Base-by-base conservation (phyloP, 805 yeast species). In the Saturnispora mendoncae region DNA sequence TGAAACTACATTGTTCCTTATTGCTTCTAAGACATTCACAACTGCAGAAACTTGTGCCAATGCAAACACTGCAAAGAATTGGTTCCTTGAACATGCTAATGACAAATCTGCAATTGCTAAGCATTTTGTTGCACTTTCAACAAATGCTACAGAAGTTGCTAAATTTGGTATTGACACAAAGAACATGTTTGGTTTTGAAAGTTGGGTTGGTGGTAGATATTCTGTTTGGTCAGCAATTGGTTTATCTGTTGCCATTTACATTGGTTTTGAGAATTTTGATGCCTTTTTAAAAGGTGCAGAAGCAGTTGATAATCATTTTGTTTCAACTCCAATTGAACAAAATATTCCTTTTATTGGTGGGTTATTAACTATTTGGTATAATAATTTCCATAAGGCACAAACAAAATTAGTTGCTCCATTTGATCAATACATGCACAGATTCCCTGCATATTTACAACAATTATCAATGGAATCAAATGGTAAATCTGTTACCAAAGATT, bases 171-270 rank as follows among this genome's bases (percentile, higher is more conserved):
- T 92, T 54, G 97, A 92, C 71, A 78, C 96, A 62, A 82, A 78
- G 64, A 92, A 92, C 74, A 92, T 92, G 99, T 92, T 92, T 67
- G 97, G 94, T 50, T 92, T 92, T 58, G 96, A 88, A 65, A 81
- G 71, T 69, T 92, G 98, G 98, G 99, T 92, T 51, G 99, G 99
- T 60, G 99, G 99, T 62, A 83, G 99, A 68, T 92, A 92, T 80
- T 92, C 98, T n/a, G 98, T 92, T 48, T 92, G 99, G 99, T 84
- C 95, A 33, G 94, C 98, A 49, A 92, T 92, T 64, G 99, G 99
- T 48, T 77, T 92, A 55, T 84, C 96, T 23, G 90, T 92, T 49
- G 94, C 95, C 55, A 68, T 92, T 54, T 92, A 83, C 77, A 81
- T 92, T 63, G 99, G 99, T 51, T 92, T 62, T 65, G 97, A 92